Conservation (phyloP, 768 basidiomycete genomes). For the Psilocybe cyanescens region DNA sequence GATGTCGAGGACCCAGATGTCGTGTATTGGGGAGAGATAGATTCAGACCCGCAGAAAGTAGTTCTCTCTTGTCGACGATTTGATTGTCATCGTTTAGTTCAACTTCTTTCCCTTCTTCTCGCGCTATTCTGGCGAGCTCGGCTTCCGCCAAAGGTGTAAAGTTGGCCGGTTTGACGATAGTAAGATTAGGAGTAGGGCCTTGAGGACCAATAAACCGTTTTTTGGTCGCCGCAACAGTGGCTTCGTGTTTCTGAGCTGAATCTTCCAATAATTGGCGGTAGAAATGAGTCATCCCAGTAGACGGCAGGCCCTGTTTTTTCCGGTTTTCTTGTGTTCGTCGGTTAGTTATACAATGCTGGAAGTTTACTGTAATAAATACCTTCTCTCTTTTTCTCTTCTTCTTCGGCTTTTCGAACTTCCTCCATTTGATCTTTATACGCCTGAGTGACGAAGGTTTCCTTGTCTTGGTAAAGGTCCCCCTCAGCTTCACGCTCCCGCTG, state of each 20-base stretch:
- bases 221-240: slow-evolving; percentile 79
- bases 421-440: slow-evolving; percentile 98
- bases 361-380: slow-evolving; percentile 51
- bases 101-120: slow-evolving; percentile 78
- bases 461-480: slow-evolving; percentile 92
- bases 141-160: slow-evolving; percentile 68
- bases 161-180: slow-evolving; percentile 74
- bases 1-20: slow-evolving; percentile 53
- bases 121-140: slow-evolving; percentile 72
- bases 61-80: slow-evolving; percentile 93
- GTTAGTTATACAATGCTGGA: background rate
- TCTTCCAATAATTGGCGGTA: slow-evolving; percentile 81
- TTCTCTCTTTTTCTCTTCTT: slow-evolving; percentile 88
- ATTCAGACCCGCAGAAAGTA: slow-evolving; percentile 92
- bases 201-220: slow-evolving; percentile 67
- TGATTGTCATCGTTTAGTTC: slow-evolving; percentile 98
- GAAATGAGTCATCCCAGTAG: slow-evolving; percentile 86
- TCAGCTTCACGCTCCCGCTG: slow-evolving; percentile 91
- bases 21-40: slow-evolving; percentile 84
- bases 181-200: slow-evolving; percentile 66
- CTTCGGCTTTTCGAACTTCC: slow-evolving; percentile 87
- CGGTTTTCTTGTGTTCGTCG: slow-evolving; percentile 47
- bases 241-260: slow-evolving; percentile 82
- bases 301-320: slow-evolving; percentile 58
- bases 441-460: slow-evolving; percentile 97